Conservation (phyloP, 176 grass and related monocot genomes). For the Ensete glaucum region DNA sequence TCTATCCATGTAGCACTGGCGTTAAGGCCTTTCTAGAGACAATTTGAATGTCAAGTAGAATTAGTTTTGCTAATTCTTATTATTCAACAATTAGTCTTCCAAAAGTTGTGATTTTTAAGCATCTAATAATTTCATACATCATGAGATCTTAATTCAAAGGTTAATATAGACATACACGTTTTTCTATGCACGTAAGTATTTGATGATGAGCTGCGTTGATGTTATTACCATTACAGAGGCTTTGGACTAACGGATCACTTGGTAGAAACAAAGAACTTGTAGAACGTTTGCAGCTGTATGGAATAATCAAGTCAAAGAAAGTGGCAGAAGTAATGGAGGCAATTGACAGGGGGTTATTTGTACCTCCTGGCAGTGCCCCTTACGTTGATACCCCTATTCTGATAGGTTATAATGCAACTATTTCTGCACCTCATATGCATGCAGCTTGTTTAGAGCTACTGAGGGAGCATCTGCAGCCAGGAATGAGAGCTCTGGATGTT, state of each 20-base stretch:
- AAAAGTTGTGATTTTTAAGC: too few relatives aligned
- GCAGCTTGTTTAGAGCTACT: constrained; percentile 7
- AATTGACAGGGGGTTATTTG: constrained; percentile 10
- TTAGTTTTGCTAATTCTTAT: too few relatives aligned
- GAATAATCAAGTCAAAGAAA: background rate
- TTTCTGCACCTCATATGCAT: constrained; percentile 16
- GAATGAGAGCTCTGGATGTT: constrained; percentile 11
- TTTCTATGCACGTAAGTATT: too few relatives aligned
- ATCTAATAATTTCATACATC: too few relatives aligned
- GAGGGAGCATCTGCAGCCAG: background rate
- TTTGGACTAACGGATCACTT: background rate
- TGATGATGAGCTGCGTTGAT: too few relatives aligned
- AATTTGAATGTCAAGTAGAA: too few relatives aligned
- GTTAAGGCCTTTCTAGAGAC: too few relatives aligned
- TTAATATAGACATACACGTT: too few relatives aligned
- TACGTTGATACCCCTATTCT: background rate
- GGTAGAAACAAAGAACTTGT: constrained; percentile 6
- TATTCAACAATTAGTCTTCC: too few relatives aligned
- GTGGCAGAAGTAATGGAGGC: constrained; percentile 11
- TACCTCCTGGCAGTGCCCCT: background rate
- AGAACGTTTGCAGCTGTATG: constrained; percentile 2
- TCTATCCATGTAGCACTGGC: too few relatives aligned
- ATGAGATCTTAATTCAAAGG: too few relatives aligned
- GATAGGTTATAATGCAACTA: constrained; percentile 4
- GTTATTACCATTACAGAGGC: background rate